Base-by-base conservation (phyloP, 805 yeast species). In the Starmerella apis region DNA sequence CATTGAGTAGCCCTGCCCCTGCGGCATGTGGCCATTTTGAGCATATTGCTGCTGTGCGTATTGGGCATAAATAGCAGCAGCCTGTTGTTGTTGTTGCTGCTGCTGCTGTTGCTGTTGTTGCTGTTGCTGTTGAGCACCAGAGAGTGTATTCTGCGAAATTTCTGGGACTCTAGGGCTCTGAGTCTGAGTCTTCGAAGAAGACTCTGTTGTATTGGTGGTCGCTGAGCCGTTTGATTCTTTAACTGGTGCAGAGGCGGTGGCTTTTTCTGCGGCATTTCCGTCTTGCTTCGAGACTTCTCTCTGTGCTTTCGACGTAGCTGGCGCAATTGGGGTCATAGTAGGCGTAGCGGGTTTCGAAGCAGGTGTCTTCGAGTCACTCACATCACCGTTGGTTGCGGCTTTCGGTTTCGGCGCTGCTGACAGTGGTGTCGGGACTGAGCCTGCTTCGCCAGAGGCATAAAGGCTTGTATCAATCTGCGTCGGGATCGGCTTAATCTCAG, bases 401-500 rank as follows among this genome's bases (percentile, higher is more conserved):
- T 37, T 37, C 27, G 41, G 41, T 19, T 42, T 42, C 6, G 45
- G 45, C 9, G 45, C 45, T 10, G 35, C 7, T 2, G 45, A n/a
- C 35, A 42, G 16, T 3, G 45, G 45, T 3, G 35, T 19, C 5
- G 45, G 45, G n/a, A 42, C 20, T 4, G 45, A 14, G n/a, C 47
- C 42, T 18, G 49, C 48, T 23, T 85, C 81, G 50, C 81, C 83
- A 42, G 88, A 90, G 47, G 88, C 97, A 63, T 92, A 92, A 59
- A 92, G 74, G 13, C 82, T 75, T 67, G 79, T 81, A 70, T 92
- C 97, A 61, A 92, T 92, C 46, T 79, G 78, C n/a, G 86, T 81
- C 33, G 98, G 98, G 59, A 92, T 92, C 53, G 97, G 96, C 65
- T 85, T 86, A 68, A 92, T 92, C 65, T 92, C 97, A 18, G 96